Evolutionary conservation across 768 basidiomycete species (phyloP).

Genomic region (Boletellus ananas): DNA sequence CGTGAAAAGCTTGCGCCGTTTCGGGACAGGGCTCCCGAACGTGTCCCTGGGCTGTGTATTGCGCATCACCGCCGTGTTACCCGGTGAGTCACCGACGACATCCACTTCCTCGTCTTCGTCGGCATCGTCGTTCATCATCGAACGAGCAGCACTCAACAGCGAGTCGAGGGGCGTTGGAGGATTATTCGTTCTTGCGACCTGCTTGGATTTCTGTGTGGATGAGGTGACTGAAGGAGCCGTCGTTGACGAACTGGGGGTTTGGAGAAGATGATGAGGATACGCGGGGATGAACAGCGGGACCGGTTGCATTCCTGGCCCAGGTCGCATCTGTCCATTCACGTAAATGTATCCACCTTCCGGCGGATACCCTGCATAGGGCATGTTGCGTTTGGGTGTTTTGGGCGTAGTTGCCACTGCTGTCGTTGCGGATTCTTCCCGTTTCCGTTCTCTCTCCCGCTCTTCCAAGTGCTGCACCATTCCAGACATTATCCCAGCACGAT

Average conservation of each 20-base stretch:
- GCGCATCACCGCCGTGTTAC: slow-evolving; percentile 23
- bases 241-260: slow-evolving; percentile 32
- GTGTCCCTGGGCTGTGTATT: slow-evolving; percentile 23
- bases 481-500: slow-evolving; percentile 53
- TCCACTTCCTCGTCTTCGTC: slow-evolving; percentile 31
- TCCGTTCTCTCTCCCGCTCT: slow-evolving; percentile 30
- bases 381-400: slow-evolving; percentile 29
- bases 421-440: slow-evolving; percentile 22
- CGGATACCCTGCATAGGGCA: slow-evolving; percentile 25
- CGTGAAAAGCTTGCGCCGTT: slow-evolving; percentile 28
- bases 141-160: slow-evolving; percentile 55
- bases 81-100: slow-evolving; percentile 19
- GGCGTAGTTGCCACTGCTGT: slow-evolving; percentile 22
- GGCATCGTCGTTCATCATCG: slow-evolving; percentile 44
- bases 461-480: slow-evolving; percentile 42
- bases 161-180: slow-evolving; percentile 54
- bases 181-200: slow-evolving; percentile 19
- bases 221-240: slow-evolving; percentile 26
- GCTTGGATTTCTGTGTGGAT: slow-evolving; percentile 18
- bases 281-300: slow-evolving; percentile 31
- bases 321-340: slow-evolving; percentile 23
- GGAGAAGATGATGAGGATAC: slow-evolving; percentile 26
- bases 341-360: slow-evolving; percentile 29
- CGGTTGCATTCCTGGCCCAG: slow-evolving; percentile 26
- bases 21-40: slow-evolving; percentile 37